Conservation (phyloP, 2,329 filamentous ascomycete genomes). For the Monilinia fructigena region DNA sequence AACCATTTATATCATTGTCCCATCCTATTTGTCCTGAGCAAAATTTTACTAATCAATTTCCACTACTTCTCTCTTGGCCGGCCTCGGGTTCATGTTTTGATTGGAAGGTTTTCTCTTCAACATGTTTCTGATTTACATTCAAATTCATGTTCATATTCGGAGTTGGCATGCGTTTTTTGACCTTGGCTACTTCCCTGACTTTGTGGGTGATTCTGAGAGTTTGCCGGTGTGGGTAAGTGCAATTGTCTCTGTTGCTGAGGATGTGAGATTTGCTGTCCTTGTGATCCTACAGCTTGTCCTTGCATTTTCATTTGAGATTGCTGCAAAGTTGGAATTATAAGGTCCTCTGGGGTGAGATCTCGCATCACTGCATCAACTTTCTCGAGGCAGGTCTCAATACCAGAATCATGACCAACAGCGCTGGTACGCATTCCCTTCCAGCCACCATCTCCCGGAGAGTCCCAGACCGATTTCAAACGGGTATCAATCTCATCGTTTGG, state of each 20-base stretch:
- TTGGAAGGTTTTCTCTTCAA: slow-evolving; percentile 31
- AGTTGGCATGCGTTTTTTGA: slow-evolving; percentile 22
- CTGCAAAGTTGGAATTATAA: slow-evolving; percentile 1
- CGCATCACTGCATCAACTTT: slow-evolving; percentile 36
- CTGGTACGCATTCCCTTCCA: slow-evolving; percentile 51
- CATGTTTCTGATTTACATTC: slow-evolving; percentile 24
- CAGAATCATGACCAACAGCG: slow-evolving; percentile 46
- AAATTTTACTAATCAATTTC: slow-evolving; percentile 33
- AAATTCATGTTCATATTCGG: slow-evolving; percentile 23
- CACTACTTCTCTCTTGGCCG: slow-evolving; percentile 29
- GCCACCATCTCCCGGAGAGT: slow-evolving; percentile 43
- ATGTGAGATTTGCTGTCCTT: slow-evolving; percentile 7
- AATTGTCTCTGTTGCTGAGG: slow-evolving; percentile 14
- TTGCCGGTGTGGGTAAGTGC: slow-evolving; percentile 25
- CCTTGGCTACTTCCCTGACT: slow-evolving; percentile 23
- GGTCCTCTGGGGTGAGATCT: slow-evolving; percentile 25
- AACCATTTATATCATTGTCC: slow-evolving; percentile 12
- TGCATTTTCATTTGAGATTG: slow-evolving; percentile 20
- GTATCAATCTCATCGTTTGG: slow-evolving; percentile 41
- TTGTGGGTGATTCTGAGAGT: slow-evolving; percentile 27
- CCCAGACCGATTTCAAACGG: slow-evolving; percentile 49
- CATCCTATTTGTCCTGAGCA: slow-evolving; percentile 6
- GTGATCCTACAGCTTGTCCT: background rate
- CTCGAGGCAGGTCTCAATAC: slow-evolving; percentile 42
- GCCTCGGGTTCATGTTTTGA: slow-evolving; percentile 28